Evolutionary conservation across 352 stramenopile species (phyloP).

Genomic region (Phytophthora capsici): DNA sequence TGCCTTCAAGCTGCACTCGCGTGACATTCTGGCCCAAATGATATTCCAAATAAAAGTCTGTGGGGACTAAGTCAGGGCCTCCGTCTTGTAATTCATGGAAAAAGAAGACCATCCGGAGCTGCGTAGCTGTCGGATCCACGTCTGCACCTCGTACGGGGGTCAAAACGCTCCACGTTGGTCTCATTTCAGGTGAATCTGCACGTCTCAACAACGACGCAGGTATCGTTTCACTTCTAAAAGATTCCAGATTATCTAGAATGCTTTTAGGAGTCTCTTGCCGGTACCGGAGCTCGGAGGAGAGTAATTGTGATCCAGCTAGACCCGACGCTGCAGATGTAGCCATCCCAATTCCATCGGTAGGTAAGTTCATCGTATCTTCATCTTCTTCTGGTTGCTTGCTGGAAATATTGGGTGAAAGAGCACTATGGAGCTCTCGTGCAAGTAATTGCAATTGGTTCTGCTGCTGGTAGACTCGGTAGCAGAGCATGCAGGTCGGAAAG

Average conservation of each 20-base stretch:
- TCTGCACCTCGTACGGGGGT: slow-evolving; percentile 40
- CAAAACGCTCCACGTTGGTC: slow-evolving; percentile 20
- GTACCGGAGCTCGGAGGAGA: slow-evolving; percentile 26
- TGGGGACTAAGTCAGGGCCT: slow-evolving; percentile 52
- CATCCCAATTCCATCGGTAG: slow-evolving; percentile 11
- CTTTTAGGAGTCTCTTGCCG: slow-evolving; percentile 15
- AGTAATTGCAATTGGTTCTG: slow-evolving; percentile 59
- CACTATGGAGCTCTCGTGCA: slow-evolving; percentile 46
- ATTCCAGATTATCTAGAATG: slow-evolving; percentile 18
- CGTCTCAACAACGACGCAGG: slow-evolving; percentile 22
- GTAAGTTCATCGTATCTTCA: not conserved
- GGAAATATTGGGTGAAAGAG: slow-evolving; percentile 10
- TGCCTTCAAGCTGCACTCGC: slow-evolving; percentile 72
- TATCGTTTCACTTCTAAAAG: slow-evolving; percentile 34
- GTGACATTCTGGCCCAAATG: slow-evolving; percentile 71
- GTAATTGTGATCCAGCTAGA: slow-evolving; percentile 14
- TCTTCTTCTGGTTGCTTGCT: slow-evolving; percentile 7
- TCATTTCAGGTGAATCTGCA: slow-evolving; percentile 22
- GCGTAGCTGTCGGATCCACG: slow-evolving; percentile 74
- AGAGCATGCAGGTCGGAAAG: slow-evolving; percentile 75
- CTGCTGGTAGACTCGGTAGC: slow-evolving; percentile 81
- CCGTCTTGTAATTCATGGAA: slow-evolving; percentile 87
- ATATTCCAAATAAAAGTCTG: slow-evolving; percentile 83
- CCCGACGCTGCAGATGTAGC: slow-evolving; percentile 22
- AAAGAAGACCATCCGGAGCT: slow-evolving; percentile 79